Percentiles rank a stretch among this genome's conserved stretches.
These are phyloP conservation scores for Colletotrichum somersetense DNA, from an alignment of 2,329 filamentous ascomycete species.

Conservation along the genomic window DNA sequence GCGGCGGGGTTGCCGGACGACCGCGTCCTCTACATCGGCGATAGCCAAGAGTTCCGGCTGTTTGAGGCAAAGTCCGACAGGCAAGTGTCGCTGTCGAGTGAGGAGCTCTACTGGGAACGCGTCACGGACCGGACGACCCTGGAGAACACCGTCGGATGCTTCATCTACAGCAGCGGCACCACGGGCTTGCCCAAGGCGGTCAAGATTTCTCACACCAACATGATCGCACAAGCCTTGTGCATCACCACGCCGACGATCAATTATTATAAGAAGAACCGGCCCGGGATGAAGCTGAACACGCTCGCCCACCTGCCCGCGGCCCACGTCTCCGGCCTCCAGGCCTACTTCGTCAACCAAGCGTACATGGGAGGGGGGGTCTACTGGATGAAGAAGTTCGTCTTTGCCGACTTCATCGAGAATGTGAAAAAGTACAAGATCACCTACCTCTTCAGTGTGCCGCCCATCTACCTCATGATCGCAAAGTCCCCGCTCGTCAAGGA, in stretches of 20 bases:
- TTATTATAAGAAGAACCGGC: conserved; percentile 46
- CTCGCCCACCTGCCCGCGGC: conserved; percentile 60
- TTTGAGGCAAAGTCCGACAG: conserved; percentile 48
- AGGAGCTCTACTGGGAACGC: conserved; percentile 63
- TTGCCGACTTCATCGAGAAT: conserved; percentile 66
- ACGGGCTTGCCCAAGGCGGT: conserved; percentile 64
- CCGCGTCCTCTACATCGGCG: conserved; percentile 45
- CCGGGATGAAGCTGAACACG: conserved; percentile 49
- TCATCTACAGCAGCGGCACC: conserved; percentile 63
- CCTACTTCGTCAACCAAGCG: conserved; percentile 56
- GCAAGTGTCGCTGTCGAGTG: conserved; percentile 50
- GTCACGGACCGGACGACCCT: conserved; percentile 64
- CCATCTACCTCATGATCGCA: conserved; percentile 70
- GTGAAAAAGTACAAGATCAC: conserved; percentile 64
- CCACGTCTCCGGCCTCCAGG: conserved; percentile 60
- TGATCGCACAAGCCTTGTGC: conserved; percentile 54
- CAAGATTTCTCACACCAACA: conserved; percentile 59
- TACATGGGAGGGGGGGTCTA: conserved; percentile 63
- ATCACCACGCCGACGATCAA: conserved; percentile 48
- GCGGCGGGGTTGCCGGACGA: conserved; percentile 57
- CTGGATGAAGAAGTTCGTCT: conserved; percentile 74
- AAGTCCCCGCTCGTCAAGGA: conserved; percentile 67
- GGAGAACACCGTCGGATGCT: conserved; percentile 54
- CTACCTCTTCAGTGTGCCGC: conserved; percentile 70
- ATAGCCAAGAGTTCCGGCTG: conserved; percentile 44